phyloP scores from a whole-genome alignment of 306 rosid genomes.

The Cicer judaicum region DNA sequence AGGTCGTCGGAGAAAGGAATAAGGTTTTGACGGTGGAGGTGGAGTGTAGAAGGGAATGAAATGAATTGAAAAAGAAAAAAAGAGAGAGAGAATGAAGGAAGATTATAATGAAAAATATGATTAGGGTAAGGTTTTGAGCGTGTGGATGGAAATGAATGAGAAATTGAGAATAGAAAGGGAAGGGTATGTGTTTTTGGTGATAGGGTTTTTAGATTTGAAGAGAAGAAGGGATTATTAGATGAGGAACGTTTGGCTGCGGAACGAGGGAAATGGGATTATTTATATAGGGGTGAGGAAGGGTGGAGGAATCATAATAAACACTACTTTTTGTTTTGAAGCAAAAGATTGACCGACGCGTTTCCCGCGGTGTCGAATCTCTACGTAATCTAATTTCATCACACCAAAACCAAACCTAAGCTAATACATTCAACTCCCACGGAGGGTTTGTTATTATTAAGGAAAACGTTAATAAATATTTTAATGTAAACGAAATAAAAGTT shows the following conservation, averaged over 20 bases:
- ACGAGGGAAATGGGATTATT: background rate
- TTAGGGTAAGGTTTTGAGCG: background rate
- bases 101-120: background rate
- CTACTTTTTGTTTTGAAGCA: conserved; percentile 7
- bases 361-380: conserved; percentile 6
- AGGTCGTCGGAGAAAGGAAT: background rate
- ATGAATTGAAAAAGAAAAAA: background rate
- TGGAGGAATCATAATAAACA: background rate
- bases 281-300: background rate
- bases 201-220: conserved; percentile 1
- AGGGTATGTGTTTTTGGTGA: background rate
- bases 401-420: too few relatives aligned
- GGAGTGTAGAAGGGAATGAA: background rate
- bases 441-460: too few relatives aligned
- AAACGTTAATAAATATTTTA: too few relatives aligned
- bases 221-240: background rate
- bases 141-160: background rate
- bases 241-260: conserved; percentile 19
- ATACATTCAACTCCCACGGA: too few relatives aligned
- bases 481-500: too few relatives aligned
- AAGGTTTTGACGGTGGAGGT: background rate
- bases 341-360: background rate
- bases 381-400: background rate
- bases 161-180: background rate
- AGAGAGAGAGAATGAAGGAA: background rate